Conservation (phyloP, 2,329 filamentous ascomycete genomes). For the Colletotrichum falcatum region DNA sequence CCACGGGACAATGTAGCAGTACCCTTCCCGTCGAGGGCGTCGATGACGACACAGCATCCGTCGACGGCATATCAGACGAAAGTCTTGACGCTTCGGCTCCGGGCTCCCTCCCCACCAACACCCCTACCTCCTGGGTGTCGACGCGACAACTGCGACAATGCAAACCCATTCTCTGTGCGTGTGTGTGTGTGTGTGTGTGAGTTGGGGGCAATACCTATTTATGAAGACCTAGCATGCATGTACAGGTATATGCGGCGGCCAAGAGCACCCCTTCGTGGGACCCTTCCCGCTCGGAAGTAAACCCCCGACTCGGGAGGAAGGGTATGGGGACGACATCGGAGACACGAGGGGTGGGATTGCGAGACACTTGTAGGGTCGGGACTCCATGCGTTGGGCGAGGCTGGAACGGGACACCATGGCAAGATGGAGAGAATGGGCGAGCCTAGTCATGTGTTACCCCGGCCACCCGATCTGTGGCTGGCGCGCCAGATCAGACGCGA, state of each 20-base stretch:
- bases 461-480: neutral
- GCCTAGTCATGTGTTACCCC: neutral
- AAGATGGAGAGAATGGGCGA: constrained; percentile 6
- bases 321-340: constrained; percentile 26
- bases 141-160: neutral
- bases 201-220: neutral
- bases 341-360: constrained; percentile 26
- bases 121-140: neutral
- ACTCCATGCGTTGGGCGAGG: constrained; percentile 39
- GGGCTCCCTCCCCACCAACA: too few relatives aligned
- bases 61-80: constrained; percentile 26
- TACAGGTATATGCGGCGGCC: neutral
- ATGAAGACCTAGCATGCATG: neutral
- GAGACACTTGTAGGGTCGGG: constrained; percentile 31
- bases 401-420: constrained; percentile 37
- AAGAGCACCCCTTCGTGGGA: neutral
- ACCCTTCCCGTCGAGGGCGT: neutral
- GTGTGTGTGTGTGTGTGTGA: neutral
- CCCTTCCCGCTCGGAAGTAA: constrained; percentile 17
- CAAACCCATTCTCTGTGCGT: neutral
- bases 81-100: neutral
- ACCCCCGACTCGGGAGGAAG: constrained; percentile 4
- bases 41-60: neutral
- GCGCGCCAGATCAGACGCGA: neutral
- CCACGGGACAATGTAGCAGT: neutral